Evolutionary conservation across 108 stramenopile species (phyloP), one percentile per base, ranked within the genome.

Genomic region (Cyclotella sp.): DNA sequence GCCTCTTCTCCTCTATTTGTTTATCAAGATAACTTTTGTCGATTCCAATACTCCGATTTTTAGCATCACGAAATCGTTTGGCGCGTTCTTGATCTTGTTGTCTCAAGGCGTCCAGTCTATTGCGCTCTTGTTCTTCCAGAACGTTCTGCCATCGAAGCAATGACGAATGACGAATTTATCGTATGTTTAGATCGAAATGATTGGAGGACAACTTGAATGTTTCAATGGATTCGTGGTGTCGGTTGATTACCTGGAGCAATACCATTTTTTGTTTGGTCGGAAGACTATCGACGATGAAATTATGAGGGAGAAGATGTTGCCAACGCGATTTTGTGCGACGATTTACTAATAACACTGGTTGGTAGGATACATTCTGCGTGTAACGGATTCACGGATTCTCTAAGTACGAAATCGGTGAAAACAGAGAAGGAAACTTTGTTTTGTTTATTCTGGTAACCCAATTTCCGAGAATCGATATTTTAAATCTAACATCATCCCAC

Each of bases 41-140:
- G 18, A 81, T 63, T 26, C 84, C 84, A 53, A 85, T 81, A 30
- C 77, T 82, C 44, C 85, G 71, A 15, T 51, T 52, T 26, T 74
- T 77, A 15, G 85, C 76, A 58, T 85, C 70, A 60, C 82, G 67
- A 57, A 85, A 78, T 30, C 80, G 68, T 16, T 76, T 63, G 14
- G 77, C 62, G 30, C 85, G 81, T 19, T 75, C 85, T 54, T 60
- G 57, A 26, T 80, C 77, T 43, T 76, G 49, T 67, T 69, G 49
- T 62, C 57, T 19, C n/a, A 75, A 24, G 6, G 68, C 73, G 28
- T 75, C 73, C 11, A 81, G 62, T 34, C 73, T 57, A 10, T 46
- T 58, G 12, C 45, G 21, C 47, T 70, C 67, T 76, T 75, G 34
- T n/a, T 59, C 58, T 16, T 47, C 27, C 16, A 43, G 43, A 18